Evolutionary conservation across 805 yeast genomes (phyloP).

Genomic region (Monosporozyma solicola): DNA sequence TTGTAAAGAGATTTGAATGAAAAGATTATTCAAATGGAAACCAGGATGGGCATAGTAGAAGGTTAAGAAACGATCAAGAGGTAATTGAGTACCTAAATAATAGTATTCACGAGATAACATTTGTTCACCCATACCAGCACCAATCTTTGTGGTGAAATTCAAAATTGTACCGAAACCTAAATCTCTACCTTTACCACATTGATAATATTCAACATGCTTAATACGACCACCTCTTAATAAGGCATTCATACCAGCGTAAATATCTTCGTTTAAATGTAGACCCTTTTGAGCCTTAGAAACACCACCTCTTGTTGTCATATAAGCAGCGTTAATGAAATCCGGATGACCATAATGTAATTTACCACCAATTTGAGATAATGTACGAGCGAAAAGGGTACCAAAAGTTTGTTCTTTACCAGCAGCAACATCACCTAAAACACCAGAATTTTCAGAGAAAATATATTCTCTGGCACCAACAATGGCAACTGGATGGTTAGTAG

Average conservation of each 20-base stretch:
- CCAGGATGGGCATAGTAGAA: conserved; percentile 85
- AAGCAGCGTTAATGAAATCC: conserved; percentile 66
- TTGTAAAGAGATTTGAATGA: conserved; percentile 68
- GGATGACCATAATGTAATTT: conserved; percentile 86
- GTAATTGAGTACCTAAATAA: conserved; percentile 71
- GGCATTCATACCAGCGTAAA: conserved; percentile 83
- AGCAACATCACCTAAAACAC: conserved; percentile 80
- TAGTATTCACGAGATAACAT: conserved; percentile 78
- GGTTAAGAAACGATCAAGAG: conserved; percentile 70
- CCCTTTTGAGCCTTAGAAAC: conserved; percentile 83
- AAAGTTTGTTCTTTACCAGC: conserved; percentile 88
- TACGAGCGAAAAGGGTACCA: conserved; percentile 78
- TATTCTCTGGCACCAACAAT: conserved; percentile 84
- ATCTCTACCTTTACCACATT: conserved; percentile 89
- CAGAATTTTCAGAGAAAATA: conserved; percentile 78
- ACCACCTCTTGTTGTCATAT: conserved; percentile 83
- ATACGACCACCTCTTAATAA: conserved; percentile 78
- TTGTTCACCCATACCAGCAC: conserved; percentile 92
- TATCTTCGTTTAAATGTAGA: conserved; percentile 78
- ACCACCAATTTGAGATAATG: conserved; percentile 77
- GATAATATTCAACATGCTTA: conserved; percentile 79
- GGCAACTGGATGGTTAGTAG: conserved; percentile 58
- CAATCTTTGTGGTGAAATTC: conserved; percentile 80
- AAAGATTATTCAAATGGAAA: conserved; percentile 73
- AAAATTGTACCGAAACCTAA: conserved; percentile 78